These are phyloP conservation scores for Galerina marginata DNA, from an alignment of 768 basidiomycete species.

Conservation along the genomic window DNA sequence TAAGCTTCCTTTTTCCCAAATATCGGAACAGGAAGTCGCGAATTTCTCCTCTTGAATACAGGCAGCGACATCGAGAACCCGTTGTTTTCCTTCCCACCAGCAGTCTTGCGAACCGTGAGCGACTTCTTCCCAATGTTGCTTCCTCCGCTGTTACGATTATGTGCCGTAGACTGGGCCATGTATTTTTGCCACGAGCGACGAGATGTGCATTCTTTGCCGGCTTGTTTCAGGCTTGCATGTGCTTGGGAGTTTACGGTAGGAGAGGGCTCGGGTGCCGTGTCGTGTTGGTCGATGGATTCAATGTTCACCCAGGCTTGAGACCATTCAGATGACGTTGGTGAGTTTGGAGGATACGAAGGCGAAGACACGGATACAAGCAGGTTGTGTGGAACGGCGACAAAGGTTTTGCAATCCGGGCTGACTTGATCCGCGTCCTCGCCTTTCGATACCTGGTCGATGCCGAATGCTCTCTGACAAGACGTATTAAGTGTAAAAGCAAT, in stretches of 20 bases:
- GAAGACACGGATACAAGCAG: not conserved
- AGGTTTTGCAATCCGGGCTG: too few relatives aligned
- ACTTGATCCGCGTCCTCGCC: not conserved
- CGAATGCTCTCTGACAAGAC: constrained; percentile 7
- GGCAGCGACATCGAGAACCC: constrained; percentile 9
- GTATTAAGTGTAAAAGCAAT: not conserved
- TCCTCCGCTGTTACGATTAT: not conserved
- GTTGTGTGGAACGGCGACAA: too few relatives aligned
- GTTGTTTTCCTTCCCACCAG: constrained; percentile 14
- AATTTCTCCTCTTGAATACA: constrained; percentile 11
- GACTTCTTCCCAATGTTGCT: not conserved
- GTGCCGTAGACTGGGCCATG: not conserved
- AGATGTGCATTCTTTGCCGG: constrained; percentile 18
- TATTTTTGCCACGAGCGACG: constrained; percentile 22
- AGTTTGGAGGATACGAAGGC: not conserved
- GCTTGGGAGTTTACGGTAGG: not conserved
- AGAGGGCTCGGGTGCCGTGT: not conserved
- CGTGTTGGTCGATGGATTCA: not conserved
- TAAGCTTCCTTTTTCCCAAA: constrained; percentile 4
- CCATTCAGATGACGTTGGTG: not conserved
- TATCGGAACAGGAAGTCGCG: constrained; percentile 18
- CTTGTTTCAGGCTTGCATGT: constrained; percentile 8
- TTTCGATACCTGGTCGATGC: not conserved
- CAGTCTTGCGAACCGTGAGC: not conserved
- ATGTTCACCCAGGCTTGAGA: constrained; percentile 13